Conservation (phyloP, 1,284 basidiomycete species). For the Vanrija sp. region DNA sequence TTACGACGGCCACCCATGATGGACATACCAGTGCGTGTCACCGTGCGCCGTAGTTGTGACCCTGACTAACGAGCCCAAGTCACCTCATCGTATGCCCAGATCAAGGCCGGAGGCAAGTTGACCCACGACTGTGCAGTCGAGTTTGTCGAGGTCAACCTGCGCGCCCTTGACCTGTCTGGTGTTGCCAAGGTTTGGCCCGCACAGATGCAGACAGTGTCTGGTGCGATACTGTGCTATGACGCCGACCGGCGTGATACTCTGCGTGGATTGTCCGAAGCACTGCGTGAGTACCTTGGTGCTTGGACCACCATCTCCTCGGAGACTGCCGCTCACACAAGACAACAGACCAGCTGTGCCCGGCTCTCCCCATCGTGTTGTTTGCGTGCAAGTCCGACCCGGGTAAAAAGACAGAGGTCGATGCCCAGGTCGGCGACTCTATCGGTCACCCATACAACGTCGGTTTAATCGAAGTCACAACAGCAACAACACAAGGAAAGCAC, state of each 20-base stretch:
- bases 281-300: conserved; percentile 32
- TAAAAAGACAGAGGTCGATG: conserved; percentile 28
- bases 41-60: neutral
- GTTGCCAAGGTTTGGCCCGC: conserved; percentile 26
- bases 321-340: neutral
- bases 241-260: conserved; percentile 33
- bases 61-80: conserved; percentile 22
- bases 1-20: conserved; percentile 13
- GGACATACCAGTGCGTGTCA: conserved; percentile 21
- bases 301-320: neutral
- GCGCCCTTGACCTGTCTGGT: conserved; percentile 18
- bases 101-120: conserved; percentile 38
- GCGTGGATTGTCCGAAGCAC: conserved; percentile 28
- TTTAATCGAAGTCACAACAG: conserved; percentile 43
- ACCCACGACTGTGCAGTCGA: conserved; percentile 33
- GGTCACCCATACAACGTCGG: conserved; percentile 47
- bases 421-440: conserved; percentile 42
- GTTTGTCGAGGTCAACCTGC: conserved; percentile 43
- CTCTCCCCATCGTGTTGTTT: conserved; percentile 41
- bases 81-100: conserved; percentile 30
- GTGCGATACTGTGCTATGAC: conserved; percentile 46
- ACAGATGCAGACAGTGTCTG: conserved; percentile 30
- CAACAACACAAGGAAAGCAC: conserved; percentile 39
- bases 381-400: conserved; percentile 48
- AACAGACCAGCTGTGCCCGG: conserved; percentile 22